Percentiles rank a stretch among this genome's conserved stretches.
Conservation (phyloP, 2,329 filamentous ascomycete genomes). For the Clarireedia homoeocarpa region DNA sequence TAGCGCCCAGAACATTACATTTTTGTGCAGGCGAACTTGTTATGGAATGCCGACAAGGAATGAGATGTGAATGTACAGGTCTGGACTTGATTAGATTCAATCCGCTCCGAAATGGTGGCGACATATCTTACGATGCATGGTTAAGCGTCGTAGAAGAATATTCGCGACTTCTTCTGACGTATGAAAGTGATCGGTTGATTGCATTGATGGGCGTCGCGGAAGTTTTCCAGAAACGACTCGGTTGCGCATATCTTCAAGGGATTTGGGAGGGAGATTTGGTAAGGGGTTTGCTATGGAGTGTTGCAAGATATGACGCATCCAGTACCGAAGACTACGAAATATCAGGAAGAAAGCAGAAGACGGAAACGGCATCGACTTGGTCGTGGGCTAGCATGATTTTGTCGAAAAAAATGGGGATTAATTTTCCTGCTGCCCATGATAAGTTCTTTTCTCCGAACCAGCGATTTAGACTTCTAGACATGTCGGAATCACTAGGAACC, state of each 20-base stretch:
- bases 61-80: not conserved
- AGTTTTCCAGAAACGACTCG: not conserved
- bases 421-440: not conserved
- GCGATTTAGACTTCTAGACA: not conserved
- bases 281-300: not conserved
- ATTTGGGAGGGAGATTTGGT: not conserved
- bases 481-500: not conserved
- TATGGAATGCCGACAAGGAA: not conserved
- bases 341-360: not conserved
- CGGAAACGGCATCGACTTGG: not conserved
- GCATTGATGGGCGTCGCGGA: not conserved
- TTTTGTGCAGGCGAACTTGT: not conserved
- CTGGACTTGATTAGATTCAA: not conserved
- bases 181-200: not conserved
- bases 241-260: not conserved
- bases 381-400: not conserved
- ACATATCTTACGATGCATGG: not conserved
- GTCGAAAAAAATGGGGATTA: not conserved
- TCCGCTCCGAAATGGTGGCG: not conserved
- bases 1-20: not conserved
- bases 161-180: not conserved
- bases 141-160: not conserved
- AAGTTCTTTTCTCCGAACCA: not conserved
- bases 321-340: not conserved
- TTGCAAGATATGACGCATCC: not conserved